Conservation (phyloP, 352 stramenopile species). For the Halophytophthora polymorphica region DNA sequence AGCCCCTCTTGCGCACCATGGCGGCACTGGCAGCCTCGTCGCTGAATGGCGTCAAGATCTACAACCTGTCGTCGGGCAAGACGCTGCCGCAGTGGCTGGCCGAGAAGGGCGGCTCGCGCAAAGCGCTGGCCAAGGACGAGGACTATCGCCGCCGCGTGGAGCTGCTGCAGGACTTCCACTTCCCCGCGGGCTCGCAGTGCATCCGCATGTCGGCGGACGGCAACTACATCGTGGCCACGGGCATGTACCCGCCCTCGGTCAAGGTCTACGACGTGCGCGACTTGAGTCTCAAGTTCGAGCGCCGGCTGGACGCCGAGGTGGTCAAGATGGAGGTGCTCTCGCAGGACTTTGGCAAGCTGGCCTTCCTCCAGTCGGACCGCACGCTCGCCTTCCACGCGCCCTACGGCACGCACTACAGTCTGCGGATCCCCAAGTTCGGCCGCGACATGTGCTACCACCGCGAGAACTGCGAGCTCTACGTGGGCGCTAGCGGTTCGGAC, state of each 20-base stretch:
- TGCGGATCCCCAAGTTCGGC: conserved; percentile 97
- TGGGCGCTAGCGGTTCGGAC: conserved; percentile 84
- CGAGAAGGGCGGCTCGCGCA: conserved; percentile 66
- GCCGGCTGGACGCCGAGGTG: conserved; percentile 95
- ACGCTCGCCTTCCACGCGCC: conserved; percentile 97
- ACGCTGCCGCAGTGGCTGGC: conserved; percentile 93
- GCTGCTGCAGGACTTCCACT: conserved; percentile 99
- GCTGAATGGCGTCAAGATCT: conserved; percentile 94
- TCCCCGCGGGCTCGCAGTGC: conserved; percentile 91
- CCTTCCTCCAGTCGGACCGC: conserved; percentile 94
- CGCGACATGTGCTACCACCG: conserved; percentile 97
- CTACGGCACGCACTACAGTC: conserved; percentile 95
- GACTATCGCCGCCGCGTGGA: conserved; percentile 94
- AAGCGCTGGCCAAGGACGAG: conserved; percentile 30
- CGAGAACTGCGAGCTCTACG: conserved; percentile 95
- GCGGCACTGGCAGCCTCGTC: conserved; percentile 76
- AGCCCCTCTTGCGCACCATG: conserved; percentile 52
- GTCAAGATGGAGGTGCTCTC: conserved; percentile 95
- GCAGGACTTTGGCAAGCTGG: conserved; percentile 97
- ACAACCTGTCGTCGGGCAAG: conserved; percentile 94
- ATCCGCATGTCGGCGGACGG: conserved; percentile 95
- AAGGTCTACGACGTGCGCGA: conserved; percentile 95
- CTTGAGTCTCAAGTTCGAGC: conserved; percentile 99
- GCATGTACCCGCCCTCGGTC: conserved; percentile 96
- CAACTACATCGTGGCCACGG: conserved; percentile 95